Base-by-base conservation (phyloP, 306 rosid genomes). In the Coriaria nepalensis region DNA sequence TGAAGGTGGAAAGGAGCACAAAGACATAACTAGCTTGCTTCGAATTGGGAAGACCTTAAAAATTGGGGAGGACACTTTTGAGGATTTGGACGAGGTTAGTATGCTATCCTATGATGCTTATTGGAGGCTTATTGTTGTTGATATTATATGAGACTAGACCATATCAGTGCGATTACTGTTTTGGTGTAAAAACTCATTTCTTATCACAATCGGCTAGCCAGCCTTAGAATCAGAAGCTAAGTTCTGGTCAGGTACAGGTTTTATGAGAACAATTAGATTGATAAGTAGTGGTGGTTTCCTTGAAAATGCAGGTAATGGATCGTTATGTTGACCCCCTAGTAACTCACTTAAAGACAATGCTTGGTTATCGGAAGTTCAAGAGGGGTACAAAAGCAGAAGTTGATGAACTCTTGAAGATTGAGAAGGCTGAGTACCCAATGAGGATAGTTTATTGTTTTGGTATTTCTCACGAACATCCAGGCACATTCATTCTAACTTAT, bases 1-100 rank as follows among this genome's bases (percentile, higher is more conserved):
- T 53, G 98, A 90, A 71, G 95, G 98, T 71, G 98, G 98, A 58
- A 90, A 90, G 83, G 98, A 85, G 52, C 94, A 78, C 66, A 85
- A 71, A 75, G 98, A 90, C 69, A 85, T 90, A 55, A 82, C 98
- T 13, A 85, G 98, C 73, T 77, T 90, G 55, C 87, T 90, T 32
- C 94, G 94, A 44, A 77, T 90, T 10, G 98, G 98, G 63, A 90
- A 85, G 87, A 85, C 96, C 9, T 73, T 90, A 54, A 90, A 82
- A 79, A 81, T 85, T 65, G 98, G 98, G 46, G 98, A 90, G 60
- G 98, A 90, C 75, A 85, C 94, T 56, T 90, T 90, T 59, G 98
- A 90, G 74, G 98, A 90, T 70, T 68, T 90, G 62, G 98, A 90
- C 50, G 98, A 90, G 95, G 98, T 90, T 33, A 62, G 79, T 57